These are phyloP conservation scores for Saccharata proteae DNA, from an alignment of 2,329 filamentous ascomycete genomes.

Conservation along the genomic window DNA sequence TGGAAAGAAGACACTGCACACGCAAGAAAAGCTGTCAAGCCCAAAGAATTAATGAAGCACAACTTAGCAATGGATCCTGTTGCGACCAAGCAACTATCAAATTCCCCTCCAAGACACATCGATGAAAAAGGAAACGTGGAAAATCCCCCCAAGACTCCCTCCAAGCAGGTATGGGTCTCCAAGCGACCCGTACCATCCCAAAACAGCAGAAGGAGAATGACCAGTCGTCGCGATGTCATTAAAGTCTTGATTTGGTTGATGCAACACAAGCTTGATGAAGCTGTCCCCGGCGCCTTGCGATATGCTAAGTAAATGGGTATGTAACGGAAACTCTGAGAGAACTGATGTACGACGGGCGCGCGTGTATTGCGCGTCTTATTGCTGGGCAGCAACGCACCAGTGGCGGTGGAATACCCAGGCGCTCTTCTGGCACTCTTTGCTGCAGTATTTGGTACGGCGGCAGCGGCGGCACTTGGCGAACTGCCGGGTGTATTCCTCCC, in stretches of 20 bases:
- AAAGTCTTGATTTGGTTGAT: conserved; percentile 10
- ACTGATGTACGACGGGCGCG: conserved; percentile 1
- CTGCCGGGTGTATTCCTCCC: conserved; percentile 92
- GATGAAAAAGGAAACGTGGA: too few species aligned
- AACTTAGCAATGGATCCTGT: too few species aligned
- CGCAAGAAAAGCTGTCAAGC: too few species aligned
- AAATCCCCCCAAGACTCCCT: too few species aligned
- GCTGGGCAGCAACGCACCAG: conserved; percentile 76
- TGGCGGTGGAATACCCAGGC: conserved; percentile 97
- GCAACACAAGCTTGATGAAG: conserved; percentile 9
- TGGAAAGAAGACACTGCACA: too few species aligned
- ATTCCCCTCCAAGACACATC: too few species aligned
- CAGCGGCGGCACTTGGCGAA: conserved; percentile 97
- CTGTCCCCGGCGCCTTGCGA: conserved; percentile 26
- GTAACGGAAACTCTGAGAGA: conserved; percentile 8
- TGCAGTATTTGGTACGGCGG: conserved; percentile 96
- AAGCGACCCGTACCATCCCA: too few species aligned
- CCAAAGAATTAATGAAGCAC: too few species aligned
- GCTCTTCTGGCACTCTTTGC: conserved; percentile 98
- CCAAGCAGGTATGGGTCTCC: too few species aligned
- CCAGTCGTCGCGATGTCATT: conserved; percentile 10
- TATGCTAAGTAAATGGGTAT: conserved; percentile 25
- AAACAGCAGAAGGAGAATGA: conserved; percentile 6
- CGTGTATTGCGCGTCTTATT: conserved; percentile 9
- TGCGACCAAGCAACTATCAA: too few species aligned